Conservation (phyloP, 2,329 filamentous ascomycete genomes). For the Sporothrix luriei region DNA sequence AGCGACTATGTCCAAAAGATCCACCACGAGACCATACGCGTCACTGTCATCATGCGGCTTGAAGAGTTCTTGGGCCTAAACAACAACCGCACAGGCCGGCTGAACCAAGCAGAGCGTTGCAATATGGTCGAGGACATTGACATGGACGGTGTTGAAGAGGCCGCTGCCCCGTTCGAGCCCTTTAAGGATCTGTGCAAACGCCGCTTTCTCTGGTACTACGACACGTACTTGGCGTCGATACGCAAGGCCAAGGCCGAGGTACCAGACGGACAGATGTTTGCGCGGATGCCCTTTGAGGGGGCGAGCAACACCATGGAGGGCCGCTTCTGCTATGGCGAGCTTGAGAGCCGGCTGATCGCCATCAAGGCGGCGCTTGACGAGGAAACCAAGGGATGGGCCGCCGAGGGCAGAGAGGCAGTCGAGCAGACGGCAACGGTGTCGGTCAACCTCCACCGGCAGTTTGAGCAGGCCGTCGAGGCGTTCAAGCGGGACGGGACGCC, state of each 20-base stretch:
- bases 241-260: slow-evolving; percentile 65
- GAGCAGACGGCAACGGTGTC: slow-evolving; percentile 73
- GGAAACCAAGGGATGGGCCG: slow-evolving; percentile 72
- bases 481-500: slow-evolving; percentile 73
- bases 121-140: slow-evolving; percentile 52
- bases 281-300: slow-evolving; percentile 86
- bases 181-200: slow-evolving; percentile 91
- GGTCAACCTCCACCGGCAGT: slow-evolving; percentile 80
- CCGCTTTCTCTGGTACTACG: slow-evolving; percentile 94
- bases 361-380: slow-evolving; percentile 71
- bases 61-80: slow-evolving; percentile 75
- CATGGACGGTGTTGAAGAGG: slow-evolving; percentile 55
- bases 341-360: slow-evolving; percentile 67
- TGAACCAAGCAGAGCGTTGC: neutral
- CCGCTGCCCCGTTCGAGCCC: slow-evolving; percentile 68
- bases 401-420: slow-evolving; percentile 65
- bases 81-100: slow-evolving; percentile 34
- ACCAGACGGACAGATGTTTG: slow-evolving; percentile 65
- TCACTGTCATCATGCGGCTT: slow-evolving; percentile 82
- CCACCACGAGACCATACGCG: slow-evolving; percentile 82
- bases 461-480: slow-evolving; percentile 74
- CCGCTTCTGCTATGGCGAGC: slow-evolving; percentile 74
- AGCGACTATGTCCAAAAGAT: slow-evolving; percentile 84
- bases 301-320: slow-evolving; percentile 80
- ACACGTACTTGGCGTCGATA: slow-evolving; percentile 76